Base-by-base conservation (phyloP, 345 rosid genomes). In the Mallotus nudiflorus region DNA sequence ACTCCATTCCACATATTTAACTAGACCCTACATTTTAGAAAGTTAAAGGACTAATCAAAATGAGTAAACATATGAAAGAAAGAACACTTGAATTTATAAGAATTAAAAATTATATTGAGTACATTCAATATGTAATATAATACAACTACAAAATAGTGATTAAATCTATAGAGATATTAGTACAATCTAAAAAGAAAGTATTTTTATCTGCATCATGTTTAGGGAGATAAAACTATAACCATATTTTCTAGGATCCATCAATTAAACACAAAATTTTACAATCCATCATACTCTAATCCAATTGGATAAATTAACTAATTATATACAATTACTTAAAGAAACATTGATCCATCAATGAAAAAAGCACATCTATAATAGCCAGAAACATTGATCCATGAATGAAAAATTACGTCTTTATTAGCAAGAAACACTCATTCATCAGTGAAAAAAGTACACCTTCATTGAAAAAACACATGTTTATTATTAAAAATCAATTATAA, bases 1-100 rank as follows among this genome's bases (percentile, higher is more conserved):
- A 79, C 98, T 96, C 99, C 99, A 96, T 67, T 92, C 99, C 70
- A 96, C 91, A 81, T 80, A 96, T 82, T 89, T 91, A 69, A 97
- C 98, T 56, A 96, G 86, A 64, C 99, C 98, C 99, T 96, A 12
- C 28, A 42, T 42, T 42, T 42, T 4, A 64, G 14, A 22, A 54
- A 64, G 37, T 66, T 37, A 51, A 63, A 45, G 37, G 46, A 29
- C 68, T 49, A 61, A 15, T 45, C 24, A 69, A 65, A 49, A 51
- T 28, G 16, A 39, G 46, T 39, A 60, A 20, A 40, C 31, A 49
- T 16, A 48, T 48, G 58, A n/a, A 45, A 8, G 73, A 9, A 16
- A 45, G 31, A 33, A 51, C 9, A 50, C 31, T 0, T 1, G 27
- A 66, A 37, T 37, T 27, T 20, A 66, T n/a, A 22, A 14, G 2